Evolutionary conservation across 495 filamentous ascomycete genomes (phyloP).

Genomic region (Penicillium angulare): DNA sequence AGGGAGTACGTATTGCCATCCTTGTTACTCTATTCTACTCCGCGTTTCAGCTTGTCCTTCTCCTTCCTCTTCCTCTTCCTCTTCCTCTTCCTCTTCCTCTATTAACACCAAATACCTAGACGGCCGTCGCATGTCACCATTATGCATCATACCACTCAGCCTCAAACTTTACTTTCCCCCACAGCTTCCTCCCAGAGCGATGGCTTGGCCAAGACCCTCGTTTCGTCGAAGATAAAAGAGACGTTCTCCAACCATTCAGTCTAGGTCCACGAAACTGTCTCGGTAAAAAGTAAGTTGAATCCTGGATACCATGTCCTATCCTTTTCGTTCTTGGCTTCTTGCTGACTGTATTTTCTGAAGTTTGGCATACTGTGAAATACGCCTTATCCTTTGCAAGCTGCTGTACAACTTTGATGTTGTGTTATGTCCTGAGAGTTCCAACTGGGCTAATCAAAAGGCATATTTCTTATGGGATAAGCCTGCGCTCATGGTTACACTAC

Average conservation of each 20-base stretch:
- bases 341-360: conserved; percentile 17
- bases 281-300: conserved; percentile 36
- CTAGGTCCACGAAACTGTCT: conserved; percentile 43
- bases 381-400: conserved; percentile 50
- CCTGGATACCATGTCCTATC: not conserved
- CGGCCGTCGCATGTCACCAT: conserved; percentile 30
- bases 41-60: no score
- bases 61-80: no score
- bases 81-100: no score
- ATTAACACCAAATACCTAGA: no score
- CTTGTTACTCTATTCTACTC: no score
- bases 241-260: conserved; percentile 42
- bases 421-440: conserved; percentile 26
- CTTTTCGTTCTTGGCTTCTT: not conserved
- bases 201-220: conserved; percentile 36
- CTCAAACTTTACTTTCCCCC: conserved; percentile 34
- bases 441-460: conserved; percentile 42
- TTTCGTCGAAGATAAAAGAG: conserved; percentile 33
- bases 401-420: conserved; percentile 54
- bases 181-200: conserved; percentile 43
- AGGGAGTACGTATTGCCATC: conserved; percentile 10
- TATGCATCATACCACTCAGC: conserved; percentile 37
- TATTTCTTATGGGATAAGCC: conserved; percentile 48
- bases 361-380: conserved; percentile 56
- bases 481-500: conserved; percentile 26